phyloP scores from a whole-genome alignment of 2,329 filamentous ascomycete genomes.

The Rachicladosporium sp. region DNA sequence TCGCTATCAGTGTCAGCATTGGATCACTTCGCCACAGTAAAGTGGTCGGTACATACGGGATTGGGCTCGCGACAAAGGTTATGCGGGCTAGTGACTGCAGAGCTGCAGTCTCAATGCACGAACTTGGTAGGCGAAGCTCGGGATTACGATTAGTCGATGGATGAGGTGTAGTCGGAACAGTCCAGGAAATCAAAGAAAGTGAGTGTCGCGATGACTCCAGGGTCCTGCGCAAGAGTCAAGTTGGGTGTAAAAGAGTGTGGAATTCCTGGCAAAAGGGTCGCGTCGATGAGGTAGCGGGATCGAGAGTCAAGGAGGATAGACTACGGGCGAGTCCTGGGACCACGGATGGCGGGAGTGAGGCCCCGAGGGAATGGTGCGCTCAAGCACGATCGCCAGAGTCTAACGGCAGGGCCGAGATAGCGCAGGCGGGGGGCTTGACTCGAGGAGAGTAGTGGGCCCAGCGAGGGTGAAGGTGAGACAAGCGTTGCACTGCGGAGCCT shows the following conservation, averaged over 20 bases:
- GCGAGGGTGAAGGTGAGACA: slow-evolving; percentile 18
- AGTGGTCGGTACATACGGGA: slow-evolving; percentile 1
- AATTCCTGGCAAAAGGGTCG: slow-evolving; percentile 17
- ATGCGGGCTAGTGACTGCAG: too few relatives aligned
- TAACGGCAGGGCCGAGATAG: slow-evolving; percentile 20
- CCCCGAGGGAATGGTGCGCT: slow-evolving; percentile 19
- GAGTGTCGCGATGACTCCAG: slow-evolving; percentile 10
- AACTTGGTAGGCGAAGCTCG: slow-evolving; percentile 9
- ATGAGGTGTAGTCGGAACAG: slow-evolving; percentile 10
- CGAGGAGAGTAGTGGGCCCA: slow-evolving; percentile 13
- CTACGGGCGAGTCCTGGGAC: slow-evolving; percentile 9
- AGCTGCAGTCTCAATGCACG: too few relatives aligned
- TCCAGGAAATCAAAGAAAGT: slow-evolving; percentile 10
- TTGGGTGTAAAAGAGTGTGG: slow-evolving; percentile 23
- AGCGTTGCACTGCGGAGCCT: slow-evolving; percentile 5
- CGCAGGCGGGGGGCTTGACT: slow-evolving; percentile 18
- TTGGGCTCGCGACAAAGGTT: not conserved
- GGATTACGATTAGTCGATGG: slow-evolving; percentile 14
- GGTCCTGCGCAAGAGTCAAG: slow-evolving; percentile 21
- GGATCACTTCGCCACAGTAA: not conserved
- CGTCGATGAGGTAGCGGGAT: slow-evolving; percentile 11
- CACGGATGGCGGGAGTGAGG: slow-evolving; percentile 19
- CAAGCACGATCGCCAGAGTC: slow-evolving; percentile 19
- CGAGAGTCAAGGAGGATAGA: slow-evolving; percentile 13
- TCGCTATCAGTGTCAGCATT: slow-evolving; percentile 4